Base-by-base conservation (phyloP, 805 yeast species). In the Sugiyamaella marilandica region DNA sequence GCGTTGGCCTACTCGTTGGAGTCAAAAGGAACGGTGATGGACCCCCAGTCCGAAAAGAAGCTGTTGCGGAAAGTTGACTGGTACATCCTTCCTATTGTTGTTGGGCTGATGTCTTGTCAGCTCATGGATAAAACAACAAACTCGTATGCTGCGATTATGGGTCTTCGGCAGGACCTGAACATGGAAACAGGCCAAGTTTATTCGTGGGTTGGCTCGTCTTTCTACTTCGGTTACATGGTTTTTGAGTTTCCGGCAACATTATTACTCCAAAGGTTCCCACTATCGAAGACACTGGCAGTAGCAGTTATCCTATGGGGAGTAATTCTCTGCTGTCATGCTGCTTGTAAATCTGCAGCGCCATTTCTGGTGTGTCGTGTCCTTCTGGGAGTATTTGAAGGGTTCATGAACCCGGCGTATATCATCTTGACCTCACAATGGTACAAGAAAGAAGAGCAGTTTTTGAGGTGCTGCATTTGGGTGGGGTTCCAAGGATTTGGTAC, bases 301-400 rank as follows among this genome's bases (percentile, higher is more conserved):
- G 74, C 76, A 55, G 75, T 84, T 36, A 60, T 81, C 14, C 44
- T 79, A 0, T 85, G 90, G 90, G 89, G 89, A 18, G 60, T 64
- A 29, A 64, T 81, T n/a, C 66, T 82, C 26, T 71, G 79, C 39
- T 69, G 79, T 16, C 80, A 77, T 56, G 74, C 84, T 1, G 47
- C 45, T 14, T 16, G 78, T 75, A 1, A 72, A 37, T 67, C 64
- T 24, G 77, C 72, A 52, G 69, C 76, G 8, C 76, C 81, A 0
- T 72, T 80, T 49, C 59, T 79, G 24, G 70, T 74, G 9, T 65
- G 76, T 16, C 69, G 85, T 59, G 73, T 73, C 2, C 59, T 79
- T 37, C 62, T 79, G 31, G 85, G 85, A n/a, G 65, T 72, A 54
- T 65, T 78, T 2, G 85, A 81, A 61, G 70, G 78, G 53, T 69